These are phyloP conservation scores for Boletus sp. DNA, from an alignment of 1,284 basidiomycete species.

Conservation along the genomic window DNA sequence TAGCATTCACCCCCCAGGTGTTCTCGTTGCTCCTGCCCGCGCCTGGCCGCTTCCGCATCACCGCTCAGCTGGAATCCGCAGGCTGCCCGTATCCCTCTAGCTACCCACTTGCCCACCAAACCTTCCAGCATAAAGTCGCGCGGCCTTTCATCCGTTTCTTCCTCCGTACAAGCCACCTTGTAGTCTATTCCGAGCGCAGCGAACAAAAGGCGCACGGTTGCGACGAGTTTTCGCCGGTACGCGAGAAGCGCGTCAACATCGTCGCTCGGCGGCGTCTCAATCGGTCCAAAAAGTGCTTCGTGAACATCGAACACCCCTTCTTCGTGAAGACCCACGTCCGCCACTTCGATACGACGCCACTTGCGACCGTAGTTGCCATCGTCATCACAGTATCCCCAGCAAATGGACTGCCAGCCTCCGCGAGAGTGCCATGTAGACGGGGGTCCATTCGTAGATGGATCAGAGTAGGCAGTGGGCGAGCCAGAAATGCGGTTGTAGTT, in stretches of 20 bases:
- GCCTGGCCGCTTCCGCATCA: not conserved
- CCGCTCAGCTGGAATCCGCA: slow-evolving; percentile 12
- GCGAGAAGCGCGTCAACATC: not conserved
- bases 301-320: not conserved
- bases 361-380: not conserved
- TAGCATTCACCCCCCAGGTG: not conserved
- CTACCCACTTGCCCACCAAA: slow-evolving; percentile 13
- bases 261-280: slow-evolving; percentile 2
- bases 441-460: not conserved
- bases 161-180: slow-evolving; percentile 9
- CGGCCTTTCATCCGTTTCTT: not conserved
- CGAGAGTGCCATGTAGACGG: slow-evolving; percentile 3
- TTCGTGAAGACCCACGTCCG: slow-evolving; percentile 4
- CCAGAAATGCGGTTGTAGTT: slow-evolving; percentile 4
- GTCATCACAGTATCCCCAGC: slow-evolving; percentile 15
- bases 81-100: slow-evolving; percentile 13
- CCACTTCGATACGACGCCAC: slow-evolving; percentile 8
- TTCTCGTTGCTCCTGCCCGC: not conserved
- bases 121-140: slow-evolving; percentile 7
- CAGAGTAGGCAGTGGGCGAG: not conserved
- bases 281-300: slow-evolving; percentile 11
- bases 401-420: slow-evolving; percentile 17
- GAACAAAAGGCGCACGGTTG: slow-evolving; percentile 10
- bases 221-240: slow-evolving; percentile 6
- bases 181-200: slow-evolving; percentile 12